A percentile compares a stretch with the other conserved stretches of the same genome.
Conservation (phyloP, 768 basidiomycete species). For the Mycena indigotica region DNA sequence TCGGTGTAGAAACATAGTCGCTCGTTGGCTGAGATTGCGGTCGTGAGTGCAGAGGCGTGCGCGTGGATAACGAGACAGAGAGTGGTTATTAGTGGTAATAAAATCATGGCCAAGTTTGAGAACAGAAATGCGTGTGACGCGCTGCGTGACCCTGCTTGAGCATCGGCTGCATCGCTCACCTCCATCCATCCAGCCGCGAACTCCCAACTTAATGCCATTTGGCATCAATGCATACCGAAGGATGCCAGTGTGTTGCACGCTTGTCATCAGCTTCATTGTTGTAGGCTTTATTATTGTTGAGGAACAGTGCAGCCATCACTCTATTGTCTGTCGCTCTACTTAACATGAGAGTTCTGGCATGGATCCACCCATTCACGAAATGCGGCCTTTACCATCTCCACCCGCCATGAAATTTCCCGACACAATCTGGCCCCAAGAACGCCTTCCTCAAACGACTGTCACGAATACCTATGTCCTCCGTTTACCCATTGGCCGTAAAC, state of each 20-base stretch:
- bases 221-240: background rate
- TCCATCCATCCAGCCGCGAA: background rate
- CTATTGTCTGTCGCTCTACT: background rate
- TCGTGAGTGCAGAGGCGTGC: constrained; percentile 74
- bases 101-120: constrained; percentile 26
- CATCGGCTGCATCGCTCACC: background rate
- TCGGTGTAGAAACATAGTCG: constrained; percentile 93
- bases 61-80: constrained; percentile 37
- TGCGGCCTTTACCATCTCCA: background rate
- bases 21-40: constrained; percentile 75
- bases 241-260: background rate
- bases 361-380: background rate
- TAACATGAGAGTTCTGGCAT: background rate
- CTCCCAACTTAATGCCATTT: background rate
- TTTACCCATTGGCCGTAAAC: constrained; percentile 9
- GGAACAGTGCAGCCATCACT: background rate
- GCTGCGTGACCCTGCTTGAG: no score
- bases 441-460: background rate
- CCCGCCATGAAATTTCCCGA: background rate
- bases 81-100: constrained; percentile 37
- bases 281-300: background rate
- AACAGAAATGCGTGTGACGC: background rate
- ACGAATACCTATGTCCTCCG: constrained; percentile 8
- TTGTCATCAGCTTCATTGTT: background rate
- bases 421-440: background rate